Conservation (phyloP, 768 basidiomycete species). For the Panellus pusillus region DNA sequence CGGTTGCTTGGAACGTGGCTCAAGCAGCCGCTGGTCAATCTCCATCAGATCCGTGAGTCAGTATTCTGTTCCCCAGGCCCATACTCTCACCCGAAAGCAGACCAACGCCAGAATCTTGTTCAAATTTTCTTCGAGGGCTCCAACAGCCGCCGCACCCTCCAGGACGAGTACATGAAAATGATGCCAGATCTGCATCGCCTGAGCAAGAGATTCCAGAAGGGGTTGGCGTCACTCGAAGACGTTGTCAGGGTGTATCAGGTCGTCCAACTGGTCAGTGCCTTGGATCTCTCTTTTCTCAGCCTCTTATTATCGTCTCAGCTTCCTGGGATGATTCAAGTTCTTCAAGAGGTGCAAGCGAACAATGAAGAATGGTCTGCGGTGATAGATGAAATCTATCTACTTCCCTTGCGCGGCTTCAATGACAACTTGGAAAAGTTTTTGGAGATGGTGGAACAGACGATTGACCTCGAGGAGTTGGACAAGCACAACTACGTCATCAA, state of each 20-base stretch:
- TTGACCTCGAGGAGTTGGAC: conserved; percentile 86
- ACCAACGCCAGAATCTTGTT: conserved; percentile 84
- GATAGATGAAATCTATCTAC: conserved; percentile 68
- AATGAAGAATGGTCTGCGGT: conserved; percentile 49
- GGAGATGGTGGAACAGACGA: conserved; percentile 95
- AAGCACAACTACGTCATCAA: conserved; percentile 89
- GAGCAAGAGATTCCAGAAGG: conserved; percentile 87
- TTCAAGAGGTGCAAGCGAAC: conserved; percentile 51
- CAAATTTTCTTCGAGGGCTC: conserved; percentile 83
- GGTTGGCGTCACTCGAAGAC: conserved; percentile 86
- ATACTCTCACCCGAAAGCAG: conserved; percentile 39
- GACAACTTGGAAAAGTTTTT: conserved; percentile 71
- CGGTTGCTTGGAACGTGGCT: conserved; percentile 88
- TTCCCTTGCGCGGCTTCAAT: conserved; percentile 56
- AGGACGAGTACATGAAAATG: conserved; percentile 84
- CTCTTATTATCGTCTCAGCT: conserved; percentile 43
- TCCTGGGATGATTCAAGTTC: conserved; percentile 66
- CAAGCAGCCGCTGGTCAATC: conserved; percentile 92
- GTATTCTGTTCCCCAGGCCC: not conserved
- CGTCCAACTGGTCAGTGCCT: conserved; percentile 63
- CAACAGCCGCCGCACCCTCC: conserved; percentile 66
- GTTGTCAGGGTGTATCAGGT: conserved; percentile 96
- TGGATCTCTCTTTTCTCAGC: not conserved
- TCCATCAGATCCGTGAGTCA: conserved; percentile 85
- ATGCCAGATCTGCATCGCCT: conserved; percentile 96